These are phyloP conservation scores for Russula dissimulans DNA, from an alignment of 768 basidiomycete genomes.

Conservation along the genomic window DNA sequence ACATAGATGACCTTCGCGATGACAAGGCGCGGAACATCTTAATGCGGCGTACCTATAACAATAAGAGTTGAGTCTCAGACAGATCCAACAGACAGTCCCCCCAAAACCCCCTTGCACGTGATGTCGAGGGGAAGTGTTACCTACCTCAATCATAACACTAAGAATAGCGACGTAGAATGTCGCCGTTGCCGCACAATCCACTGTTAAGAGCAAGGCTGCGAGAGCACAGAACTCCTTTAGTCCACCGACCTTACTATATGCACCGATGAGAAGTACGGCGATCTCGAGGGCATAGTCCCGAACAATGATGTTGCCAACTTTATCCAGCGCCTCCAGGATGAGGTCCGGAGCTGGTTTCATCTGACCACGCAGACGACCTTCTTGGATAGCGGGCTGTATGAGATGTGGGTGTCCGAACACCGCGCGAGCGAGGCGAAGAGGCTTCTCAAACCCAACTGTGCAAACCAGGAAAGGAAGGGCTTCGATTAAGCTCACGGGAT, in stretches of 20 bases:
- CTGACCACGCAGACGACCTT: constrained; percentile 29
- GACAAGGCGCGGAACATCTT: constrained; percentile 48
- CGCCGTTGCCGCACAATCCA: constrained; percentile 84
- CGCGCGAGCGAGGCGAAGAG: constrained; percentile 80
- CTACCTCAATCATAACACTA: constrained; percentile 92
- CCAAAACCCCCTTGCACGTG: constrained; percentile 1
- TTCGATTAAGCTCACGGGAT: constrained; percentile 88
- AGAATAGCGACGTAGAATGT: constrained; percentile 86
- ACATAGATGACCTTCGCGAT: constrained; percentile 26
- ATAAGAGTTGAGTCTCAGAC: constrained; percentile 4
- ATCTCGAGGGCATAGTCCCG: constrained; percentile 92
- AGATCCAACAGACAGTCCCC: background rate
- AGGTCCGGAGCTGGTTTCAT: constrained; percentile 77
- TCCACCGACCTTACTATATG: constrained; percentile 78
- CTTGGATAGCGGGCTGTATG: constrained; percentile 24
- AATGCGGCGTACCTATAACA: constrained; percentile 56
- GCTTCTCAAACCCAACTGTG: constrained; percentile 97
- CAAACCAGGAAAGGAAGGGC: constrained; percentile 97
- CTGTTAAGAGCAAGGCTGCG: constrained; percentile 75
- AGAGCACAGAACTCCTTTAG: constrained; percentile 91
- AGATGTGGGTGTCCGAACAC: constrained; percentile 76
- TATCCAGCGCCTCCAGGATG: constrained; percentile 72
- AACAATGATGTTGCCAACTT: constrained; percentile 75
- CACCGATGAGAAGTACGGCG: constrained; percentile 79
- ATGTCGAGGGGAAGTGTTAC: constrained; percentile 15